Base-by-base conservation (phyloP, 2,329 filamentous ascomycete genomes). In the Cladophialophora psammophila region DNA sequence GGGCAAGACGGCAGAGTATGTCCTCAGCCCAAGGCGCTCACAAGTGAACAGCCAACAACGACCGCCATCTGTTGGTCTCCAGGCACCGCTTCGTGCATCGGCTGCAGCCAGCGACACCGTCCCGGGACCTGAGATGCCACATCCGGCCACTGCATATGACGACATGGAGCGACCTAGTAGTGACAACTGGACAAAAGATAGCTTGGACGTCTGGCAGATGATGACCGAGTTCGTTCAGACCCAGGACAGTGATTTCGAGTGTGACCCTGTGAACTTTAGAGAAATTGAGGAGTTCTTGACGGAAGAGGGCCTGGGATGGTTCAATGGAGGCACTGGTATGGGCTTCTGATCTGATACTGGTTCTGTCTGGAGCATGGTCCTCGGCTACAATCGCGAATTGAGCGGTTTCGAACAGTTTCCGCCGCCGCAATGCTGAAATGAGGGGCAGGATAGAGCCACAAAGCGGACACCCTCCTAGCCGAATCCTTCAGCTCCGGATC, bases 1-100 rank as follows among this genome's bases (percentile, higher is more conserved):
- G 36, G 63, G 57, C 13, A 65, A 60, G 48, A 65, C 57, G 57
- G 60, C 60, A 54, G 60, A 62, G 36, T 62, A 62, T 45, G 34
- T 45, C 35, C 50, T 54, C 34, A 54, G 60, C 20, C 32, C 48
- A 10, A 62, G 36, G 35, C 45, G 60, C 12, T 42, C 60, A 26
- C 36, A 35, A 13, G 34, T 2, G 32, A 53, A 18, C 36, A 35
- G 60, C 13, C 48, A 40, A 31, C 48, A 35, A 20, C 34, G 18
- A 34, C 12, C 34, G 32, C 48, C 40, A 34, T 40, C 57, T 32
- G 60, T 62, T 18, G 18, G 35, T 34, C 6, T 40, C 32, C 50
- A 18, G 7, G 18, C 60, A 38, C 48, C 35, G 18, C 15, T 34
- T 32, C 32, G 13, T 10, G 9, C 12, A 8, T n/a, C 26, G 13